Percentiles rank a stretch among this genome's conserved stretches.
Evolutionary conservation across 2,329 filamentous ascomycete species (phyloP).

Genomic region (Endothia cerciana): DNA sequence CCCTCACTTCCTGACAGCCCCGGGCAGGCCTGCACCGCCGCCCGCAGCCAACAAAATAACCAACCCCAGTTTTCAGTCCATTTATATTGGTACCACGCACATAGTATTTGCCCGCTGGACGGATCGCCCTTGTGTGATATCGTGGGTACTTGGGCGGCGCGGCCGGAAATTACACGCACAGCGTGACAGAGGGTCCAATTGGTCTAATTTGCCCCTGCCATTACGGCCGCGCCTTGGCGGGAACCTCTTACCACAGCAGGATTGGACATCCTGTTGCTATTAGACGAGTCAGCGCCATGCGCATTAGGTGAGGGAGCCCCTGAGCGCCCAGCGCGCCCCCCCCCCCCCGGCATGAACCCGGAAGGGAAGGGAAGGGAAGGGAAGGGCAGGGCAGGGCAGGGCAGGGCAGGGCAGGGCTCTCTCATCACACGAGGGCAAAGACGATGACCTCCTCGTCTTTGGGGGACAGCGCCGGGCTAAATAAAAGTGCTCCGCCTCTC

Average conservation of each 20-base stretch:
- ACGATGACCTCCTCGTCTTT: not conserved
- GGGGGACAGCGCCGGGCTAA: not conserved
- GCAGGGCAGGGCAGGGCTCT: not conserved
- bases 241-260: constrained; percentile 3
- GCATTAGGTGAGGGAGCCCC: not conserved
- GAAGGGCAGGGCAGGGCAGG: not conserved
- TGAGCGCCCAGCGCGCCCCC: not conserved
- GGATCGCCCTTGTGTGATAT: too few relatives aligned
- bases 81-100: not conserved
- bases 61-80: too few relatives aligned
- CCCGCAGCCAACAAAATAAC: too few relatives aligned
- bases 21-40: too few relatives aligned
- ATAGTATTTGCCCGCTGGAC: not conserved
- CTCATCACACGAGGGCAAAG: not conserved
- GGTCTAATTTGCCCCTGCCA: constrained; percentile 14
- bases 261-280: not conserved
- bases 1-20: too few relatives aligned
- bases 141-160: not conserved
- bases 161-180: not conserved
- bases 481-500: constrained; percentile 25
- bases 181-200: constrained; percentile 1
- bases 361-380: too few relatives aligned
- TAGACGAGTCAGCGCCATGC: constrained; percentile 10
- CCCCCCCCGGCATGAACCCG: too few relatives aligned
- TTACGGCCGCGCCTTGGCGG: constrained; percentile 6